A percentile compares a stretch with the other conserved stretches of the same genome.
These are phyloP conservation scores for Edaphochlamys debaryana DNA, from an alignment of 139 green algal species.

Conservation along the genomic window DNA sequence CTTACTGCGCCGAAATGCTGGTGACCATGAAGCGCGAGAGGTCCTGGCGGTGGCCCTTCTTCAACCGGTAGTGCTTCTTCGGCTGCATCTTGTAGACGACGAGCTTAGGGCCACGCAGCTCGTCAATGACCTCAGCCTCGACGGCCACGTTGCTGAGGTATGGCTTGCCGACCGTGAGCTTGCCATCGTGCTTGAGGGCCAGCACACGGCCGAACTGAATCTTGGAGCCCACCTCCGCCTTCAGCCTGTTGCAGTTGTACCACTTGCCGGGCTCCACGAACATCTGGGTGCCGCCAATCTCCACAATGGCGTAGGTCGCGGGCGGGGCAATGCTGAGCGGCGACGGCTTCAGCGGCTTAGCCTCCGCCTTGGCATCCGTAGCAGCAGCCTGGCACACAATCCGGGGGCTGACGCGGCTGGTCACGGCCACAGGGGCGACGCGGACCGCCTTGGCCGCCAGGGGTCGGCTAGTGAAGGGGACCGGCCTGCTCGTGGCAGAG, in stretches of 20 bases:
- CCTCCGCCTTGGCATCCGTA: conserved; percentile 28
- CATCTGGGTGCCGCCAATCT: conserved; percentile 90
- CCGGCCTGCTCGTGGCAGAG: conserved; percentile 6
- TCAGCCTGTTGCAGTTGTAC: conserved; percentile 94
- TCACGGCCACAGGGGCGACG: not conserved
- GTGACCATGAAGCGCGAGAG: conserved; percentile 93
- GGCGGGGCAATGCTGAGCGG: conserved; percentile 55
- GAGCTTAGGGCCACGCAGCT: conserved; percentile 90
- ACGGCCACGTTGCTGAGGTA: conserved; percentile 89
- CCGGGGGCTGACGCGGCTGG: not conserved
- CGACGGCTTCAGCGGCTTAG: conserved; percentile 48
- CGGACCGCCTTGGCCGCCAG: conserved; percentile 9
- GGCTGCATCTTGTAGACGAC: conserved; percentile 93
- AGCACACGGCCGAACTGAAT: conserved; percentile 92
- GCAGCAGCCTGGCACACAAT: conserved; percentile 58
- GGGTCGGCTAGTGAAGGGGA: conserved; percentile 29
- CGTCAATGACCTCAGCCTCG: conserved; percentile 91
- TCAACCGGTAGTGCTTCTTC: conserved; percentile 93
- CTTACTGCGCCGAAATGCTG: conserved; percentile 66
- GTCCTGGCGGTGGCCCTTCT: conserved; percentile 74
- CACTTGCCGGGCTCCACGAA: conserved; percentile 93
- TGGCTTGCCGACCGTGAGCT: conserved; percentile 85
- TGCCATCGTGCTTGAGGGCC: conserved; percentile 81
- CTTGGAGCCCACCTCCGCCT: conserved; percentile 80
- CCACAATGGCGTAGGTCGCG: conserved; percentile 87